Evolutionary conservation across 192 early-diverging fungal genomes (phyloP).

Genomic region (Umbelopsis vinacea): DNA sequence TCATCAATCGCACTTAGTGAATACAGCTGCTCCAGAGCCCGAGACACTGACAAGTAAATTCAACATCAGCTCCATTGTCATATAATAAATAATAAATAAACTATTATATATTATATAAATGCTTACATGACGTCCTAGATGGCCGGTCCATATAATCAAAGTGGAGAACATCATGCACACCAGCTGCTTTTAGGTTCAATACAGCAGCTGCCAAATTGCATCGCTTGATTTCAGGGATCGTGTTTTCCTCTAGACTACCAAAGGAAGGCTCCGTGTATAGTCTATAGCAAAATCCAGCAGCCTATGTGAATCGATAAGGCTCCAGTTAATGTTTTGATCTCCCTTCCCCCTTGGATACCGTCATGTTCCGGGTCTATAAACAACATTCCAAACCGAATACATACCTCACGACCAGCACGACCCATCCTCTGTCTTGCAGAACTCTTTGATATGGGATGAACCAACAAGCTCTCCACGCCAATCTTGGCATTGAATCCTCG

Average conservation of each 20-base stretch:
- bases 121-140: slow-evolving; percentile 62
- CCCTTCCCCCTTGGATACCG: neutral
- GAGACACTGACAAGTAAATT: slow-evolving; percentile 54
- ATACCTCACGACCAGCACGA: slow-evolving; percentile 93
- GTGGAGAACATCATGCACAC: slow-evolving; percentile 81
- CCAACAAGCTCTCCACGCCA: slow-evolving; percentile 84
- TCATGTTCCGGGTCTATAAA: neutral
- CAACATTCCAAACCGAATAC: neutral
- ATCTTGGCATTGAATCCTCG: slow-evolving; percentile 87
- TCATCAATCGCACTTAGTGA: slow-evolving; percentile 88
- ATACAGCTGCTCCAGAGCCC: slow-evolving; percentile 88
- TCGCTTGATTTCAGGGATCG: slow-evolving; percentile 92
- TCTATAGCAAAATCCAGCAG: slow-evolving; percentile 88
- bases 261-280: slow-evolving; percentile 90
- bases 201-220: slow-evolving; percentile 88
- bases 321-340: neutral
- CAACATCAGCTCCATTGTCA: neutral
- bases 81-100: slow-evolving; percentile 16
- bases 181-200: slow-evolving; percentile 89
- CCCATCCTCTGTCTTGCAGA: slow-evolving; percentile 91
- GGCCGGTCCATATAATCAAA: slow-evolving; percentile 98
- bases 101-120: neutral
- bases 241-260: slow-evolving; percentile 73
- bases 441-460: slow-evolving; percentile 90
- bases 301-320: slow-evolving; percentile 43